Conservation (phyloP, 768 basidiomycete genomes). For the Plicaturopsis crispa region DNA sequence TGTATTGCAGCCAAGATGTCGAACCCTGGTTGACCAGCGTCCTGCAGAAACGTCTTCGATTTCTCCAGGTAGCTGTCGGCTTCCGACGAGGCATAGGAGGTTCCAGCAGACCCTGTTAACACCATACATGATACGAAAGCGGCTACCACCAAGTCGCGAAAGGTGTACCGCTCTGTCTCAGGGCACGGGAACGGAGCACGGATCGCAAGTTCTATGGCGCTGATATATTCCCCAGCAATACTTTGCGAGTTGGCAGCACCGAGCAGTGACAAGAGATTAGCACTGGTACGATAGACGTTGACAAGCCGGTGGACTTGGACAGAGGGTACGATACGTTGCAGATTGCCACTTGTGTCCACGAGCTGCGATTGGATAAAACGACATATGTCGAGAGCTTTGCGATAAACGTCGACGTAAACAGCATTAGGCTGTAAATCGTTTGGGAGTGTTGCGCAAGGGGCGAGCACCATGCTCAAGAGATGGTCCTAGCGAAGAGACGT, state of each 20-base stretch:
- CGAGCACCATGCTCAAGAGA: conserved; percentile 22
- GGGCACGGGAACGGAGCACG: conserved; percentile 17
- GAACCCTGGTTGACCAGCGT: conserved; percentile 22
- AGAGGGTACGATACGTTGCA: conserved; percentile 16
- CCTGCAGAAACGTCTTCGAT: conserved; percentile 12
- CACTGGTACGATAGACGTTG: conserved; percentile 34
- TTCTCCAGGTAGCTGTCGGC: conserved; percentile 13
- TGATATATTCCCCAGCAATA: conserved; percentile 29
- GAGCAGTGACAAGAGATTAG: conserved; percentile 24
- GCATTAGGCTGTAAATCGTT: neutral
- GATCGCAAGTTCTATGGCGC: conserved; percentile 35
- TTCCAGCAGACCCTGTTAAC: conserved; percentile 17
- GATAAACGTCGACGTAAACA: neutral
- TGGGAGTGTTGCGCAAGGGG: conserved; percentile 1
- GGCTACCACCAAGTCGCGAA: conserved; percentile 31
- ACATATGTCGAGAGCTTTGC: conserved; percentile 22
- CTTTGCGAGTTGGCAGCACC: conserved; percentile 15
- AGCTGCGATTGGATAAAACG: conserved; percentile 22
- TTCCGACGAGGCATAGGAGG: conserved; percentile 14
- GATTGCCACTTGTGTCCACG: conserved; percentile 13
- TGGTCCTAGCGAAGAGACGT: conserved; percentile 20
- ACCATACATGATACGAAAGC: conserved; percentile 28
- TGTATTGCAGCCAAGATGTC: conserved; percentile 27
- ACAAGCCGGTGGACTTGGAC: conserved; percentile 34
- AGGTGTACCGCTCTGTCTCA: conserved; percentile 17